These are phyloP conservation scores for Magnaporthiopsis rhizophila DNA, from an alignment of 2,329 filamentous ascomycete genomes.

Conservation along the genomic window DNA sequence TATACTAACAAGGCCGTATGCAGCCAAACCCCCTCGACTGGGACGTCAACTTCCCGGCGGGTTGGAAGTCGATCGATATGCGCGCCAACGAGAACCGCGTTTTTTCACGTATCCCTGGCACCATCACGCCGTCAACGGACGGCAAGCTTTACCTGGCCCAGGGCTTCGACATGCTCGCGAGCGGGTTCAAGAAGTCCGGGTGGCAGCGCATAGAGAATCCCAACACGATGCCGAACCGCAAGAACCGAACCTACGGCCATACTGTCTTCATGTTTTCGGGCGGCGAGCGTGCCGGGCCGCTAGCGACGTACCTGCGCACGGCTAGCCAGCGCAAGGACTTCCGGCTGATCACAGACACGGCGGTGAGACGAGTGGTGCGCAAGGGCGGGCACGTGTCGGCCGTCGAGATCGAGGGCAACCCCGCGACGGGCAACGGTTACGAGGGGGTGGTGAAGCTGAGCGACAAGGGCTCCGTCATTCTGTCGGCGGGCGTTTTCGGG, in stretches of 20 bases:
- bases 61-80: constrained; percentile 62
- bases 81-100: constrained; percentile 49
- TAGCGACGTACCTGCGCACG: constrained; percentile 57
- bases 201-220: constrained; percentile 51
- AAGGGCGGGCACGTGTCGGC: constrained; percentile 49
- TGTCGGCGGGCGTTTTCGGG: constrained; percentile 63
- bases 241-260: constrained; percentile 53
- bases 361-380: constrained; percentile 51
- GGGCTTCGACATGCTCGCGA: constrained; percentile 54
- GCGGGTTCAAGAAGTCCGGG: constrained; percentile 48
- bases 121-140: constrained; percentile 56
- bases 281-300: constrained; percentile 55
- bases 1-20: constrained; percentile 7
- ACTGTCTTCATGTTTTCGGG: constrained; percentile 56
- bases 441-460: constrained; percentile 54
- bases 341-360: constrained; percentile 51
- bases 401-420: constrained; percentile 47
- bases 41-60: constrained; percentile 63
- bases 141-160: constrained; percentile 59
- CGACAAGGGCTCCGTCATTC: constrained; percentile 54
- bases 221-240: constrained; percentile 47
- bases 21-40: constrained; percentile 53
- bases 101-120: constrained; percentile 64
- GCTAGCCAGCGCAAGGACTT: constrained; percentile 49
- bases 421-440: constrained; percentile 41